phyloP scores from a whole-genome alignment of 306 rosid species.

The Rosa lucieae region DNA sequence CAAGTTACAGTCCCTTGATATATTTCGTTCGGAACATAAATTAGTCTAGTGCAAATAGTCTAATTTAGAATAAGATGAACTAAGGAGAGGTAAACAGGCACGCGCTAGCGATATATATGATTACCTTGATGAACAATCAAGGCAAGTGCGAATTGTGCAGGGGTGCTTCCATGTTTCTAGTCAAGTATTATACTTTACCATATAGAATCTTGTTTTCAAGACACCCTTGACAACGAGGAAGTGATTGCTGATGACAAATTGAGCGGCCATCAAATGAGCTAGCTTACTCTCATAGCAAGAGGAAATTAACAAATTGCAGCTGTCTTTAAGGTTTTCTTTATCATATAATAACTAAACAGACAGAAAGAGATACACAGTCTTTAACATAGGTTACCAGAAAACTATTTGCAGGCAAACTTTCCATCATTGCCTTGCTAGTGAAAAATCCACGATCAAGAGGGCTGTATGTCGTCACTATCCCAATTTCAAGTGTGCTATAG shows the following conservation, averaged over 20 bases:
- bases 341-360: neutral
- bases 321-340: neutral
- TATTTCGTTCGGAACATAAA: neutral
- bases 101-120: constrained; percentile 52
- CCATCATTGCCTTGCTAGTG: neutral
- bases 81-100: neutral
- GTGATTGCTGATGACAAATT: constrained; percentile 33
- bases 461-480: constrained; percentile 30
- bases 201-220: constrained; percentile 58
- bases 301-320: neutral
- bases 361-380: neutral
- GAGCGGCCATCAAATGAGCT: neutral
- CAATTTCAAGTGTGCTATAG: constrained; percentile 32
- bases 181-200: constrained; percentile 39
- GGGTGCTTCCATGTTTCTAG: constrained; percentile 47
- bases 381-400: constrained; percentile 15
- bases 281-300: neutral
- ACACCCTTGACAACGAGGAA: constrained; percentile 58
- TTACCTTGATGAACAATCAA: constrained; percentile 42
- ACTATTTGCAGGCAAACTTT: constrained; percentile 25
- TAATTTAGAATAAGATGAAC: too few species aligned
- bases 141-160: too few species aligned
- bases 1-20: too few species aligned
- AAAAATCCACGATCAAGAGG: constrained; percentile 39
- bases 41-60: neutral